phyloP scores from a whole-genome alignment of 2,329 filamentous ascomycete genomes.

The Akanthomyces uredinophilus region DNA sequence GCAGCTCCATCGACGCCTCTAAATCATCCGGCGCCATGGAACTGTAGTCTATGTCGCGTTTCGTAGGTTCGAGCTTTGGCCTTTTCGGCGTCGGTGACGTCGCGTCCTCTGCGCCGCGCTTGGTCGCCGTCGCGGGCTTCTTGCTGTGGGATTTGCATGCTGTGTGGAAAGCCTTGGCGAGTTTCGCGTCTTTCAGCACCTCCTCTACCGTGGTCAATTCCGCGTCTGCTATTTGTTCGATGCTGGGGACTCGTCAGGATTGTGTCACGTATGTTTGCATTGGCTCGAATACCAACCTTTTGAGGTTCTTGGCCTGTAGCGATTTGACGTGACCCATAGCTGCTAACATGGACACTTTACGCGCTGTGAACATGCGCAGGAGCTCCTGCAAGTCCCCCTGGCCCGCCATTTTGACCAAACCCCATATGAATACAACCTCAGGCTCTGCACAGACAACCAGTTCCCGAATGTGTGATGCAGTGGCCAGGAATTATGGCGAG shows the following conservation, averaged over 20 bases:
- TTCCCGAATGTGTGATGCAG: too few relatives aligned
- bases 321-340: slow-evolving; percentile 55
- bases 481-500: background rate
- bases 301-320: slow-evolving; percentile 49
- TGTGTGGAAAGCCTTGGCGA: slow-evolving; percentile 45
- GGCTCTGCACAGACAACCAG: background rate
- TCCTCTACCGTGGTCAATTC: slow-evolving; percentile 38
- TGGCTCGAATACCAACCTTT: slow-evolving; percentile 43
- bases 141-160: slow-evolving; percentile 52
- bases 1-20: slow-evolving; percentile 58
- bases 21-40: slow-evolving; percentile 50
- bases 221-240: slow-evolving; percentile 50
- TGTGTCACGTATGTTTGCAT: background rate
- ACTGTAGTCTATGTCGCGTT: slow-evolving; percentile 32
- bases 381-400: slow-evolving; percentile 58
- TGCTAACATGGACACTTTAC: slow-evolving; percentile 54
- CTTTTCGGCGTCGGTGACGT: slow-evolving; percentile 25
- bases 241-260: slow-evolving; percentile 30
- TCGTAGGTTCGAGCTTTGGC: slow-evolving; percentile 29
- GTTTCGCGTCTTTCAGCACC: slow-evolving; percentile 44
- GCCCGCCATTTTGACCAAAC: slow-evolving; percentile 40
- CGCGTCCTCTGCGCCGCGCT: slow-evolving; percentile 25
- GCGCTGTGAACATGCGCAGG: slow-evolving; percentile 53
- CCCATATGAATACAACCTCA: background rate
- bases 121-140: slow-evolving; percentile 22